A percentile compares a stretch with the other conserved stretches of the same genome.
phyloP scores from a whole-genome alignment of 768 basidiomycete species.

The Gloeophyllum trabeum region DNA sequence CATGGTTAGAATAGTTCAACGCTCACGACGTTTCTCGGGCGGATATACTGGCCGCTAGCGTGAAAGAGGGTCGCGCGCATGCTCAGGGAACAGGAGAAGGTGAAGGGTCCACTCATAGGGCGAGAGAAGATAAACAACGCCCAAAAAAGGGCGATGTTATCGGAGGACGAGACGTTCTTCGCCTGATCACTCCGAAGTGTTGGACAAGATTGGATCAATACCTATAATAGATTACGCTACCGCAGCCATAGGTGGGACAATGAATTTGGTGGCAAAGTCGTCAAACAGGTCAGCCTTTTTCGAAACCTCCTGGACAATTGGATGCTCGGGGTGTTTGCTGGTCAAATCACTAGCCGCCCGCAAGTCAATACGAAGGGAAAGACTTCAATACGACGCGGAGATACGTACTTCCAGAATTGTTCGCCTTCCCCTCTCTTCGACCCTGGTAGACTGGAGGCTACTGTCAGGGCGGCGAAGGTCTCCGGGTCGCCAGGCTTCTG shows the following conservation, averaged over 20 bases:
- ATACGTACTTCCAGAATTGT: conserved; percentile 57
- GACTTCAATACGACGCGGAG: conserved; percentile 2
- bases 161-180: too few relatives aligned
- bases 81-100: too few relatives aligned
- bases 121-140: too few relatives aligned
- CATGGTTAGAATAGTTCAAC: too few relatives aligned
- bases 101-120: too few relatives aligned
- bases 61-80: too few relatives aligned
- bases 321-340: conserved; percentile 52
- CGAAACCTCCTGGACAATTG: conserved; percentile 52
- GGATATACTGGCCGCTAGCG: too few relatives aligned
- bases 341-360: conserved; percentile 23
- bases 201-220: too few relatives aligned
- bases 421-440: conserved; percentile 52
- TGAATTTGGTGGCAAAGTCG: conserved; percentile 41
- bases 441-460: conserved; percentile 52
- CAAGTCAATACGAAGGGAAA: conserved; percentile 5
- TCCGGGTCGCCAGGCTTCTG: conserved; percentile 55
- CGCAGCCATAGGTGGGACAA: conserved; percentile 44
- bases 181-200: too few relatives aligned
- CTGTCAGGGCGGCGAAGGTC: conserved; percentile 54
- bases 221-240: too few relatives aligned
- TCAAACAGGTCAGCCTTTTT: conserved; percentile 60
- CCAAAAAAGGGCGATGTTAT: too few relatives aligned
- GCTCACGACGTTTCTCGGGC: too few relatives aligned